phyloP scores from a whole-genome alignment of 306 rosid species.

The Vigna nakashimae region DNA sequence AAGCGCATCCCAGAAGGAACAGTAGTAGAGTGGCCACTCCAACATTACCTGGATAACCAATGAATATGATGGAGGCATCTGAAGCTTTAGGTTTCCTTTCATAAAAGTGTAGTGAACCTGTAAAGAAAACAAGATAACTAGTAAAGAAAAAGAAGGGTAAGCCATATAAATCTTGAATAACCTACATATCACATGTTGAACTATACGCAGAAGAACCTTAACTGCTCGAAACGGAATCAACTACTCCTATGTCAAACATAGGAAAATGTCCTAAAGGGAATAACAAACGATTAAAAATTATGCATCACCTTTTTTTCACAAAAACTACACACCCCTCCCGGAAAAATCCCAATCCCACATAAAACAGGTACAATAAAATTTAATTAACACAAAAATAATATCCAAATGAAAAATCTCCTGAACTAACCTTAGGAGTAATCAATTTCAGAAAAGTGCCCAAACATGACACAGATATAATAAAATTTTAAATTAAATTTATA shows the following conservation, averaged over 20 bases:
- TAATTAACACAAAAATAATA: slow-evolving; percentile 2
- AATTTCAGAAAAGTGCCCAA: slow-evolving; percentile 16
- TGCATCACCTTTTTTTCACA: slow-evolving; percentile 16
- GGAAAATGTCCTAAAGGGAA: slow-evolving; percentile 1
- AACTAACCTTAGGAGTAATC: not conserved
- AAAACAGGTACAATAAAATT: slow-evolving; percentile 10
- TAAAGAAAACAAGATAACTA: slow-evolving; percentile 8
- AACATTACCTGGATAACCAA: slow-evolving; percentile 84
- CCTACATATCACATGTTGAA: slow-evolving; percentile 14
- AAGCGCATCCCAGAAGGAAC: not conserved
- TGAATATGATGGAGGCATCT: slow-evolving; percentile 82
- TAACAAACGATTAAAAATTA: not conserved
- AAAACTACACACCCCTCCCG: not conserved
- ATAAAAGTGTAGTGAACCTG: slow-evolving; percentile 85
- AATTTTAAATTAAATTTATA: slow-evolving; percentile 7
- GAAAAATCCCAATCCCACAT: not conserved
- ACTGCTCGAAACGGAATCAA: slow-evolving; percentile 14
- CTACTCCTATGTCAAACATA: not conserved
- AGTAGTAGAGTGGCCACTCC: slow-evolving; percentile 3
- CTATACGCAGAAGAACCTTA: not conserved
- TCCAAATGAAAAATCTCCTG: not conserved
- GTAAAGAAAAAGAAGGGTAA: slow-evolving; percentile 8
- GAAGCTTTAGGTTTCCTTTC: slow-evolving; percentile 75
- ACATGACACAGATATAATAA: slow-evolving; percentile 17
- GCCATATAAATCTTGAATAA: slow-evolving; percentile 2